These are phyloP conservation scores for Lachnellula hyalina DNA, from an alignment of 2,329 filamentous ascomycete genomes.

Conservation along the genomic window DNA sequence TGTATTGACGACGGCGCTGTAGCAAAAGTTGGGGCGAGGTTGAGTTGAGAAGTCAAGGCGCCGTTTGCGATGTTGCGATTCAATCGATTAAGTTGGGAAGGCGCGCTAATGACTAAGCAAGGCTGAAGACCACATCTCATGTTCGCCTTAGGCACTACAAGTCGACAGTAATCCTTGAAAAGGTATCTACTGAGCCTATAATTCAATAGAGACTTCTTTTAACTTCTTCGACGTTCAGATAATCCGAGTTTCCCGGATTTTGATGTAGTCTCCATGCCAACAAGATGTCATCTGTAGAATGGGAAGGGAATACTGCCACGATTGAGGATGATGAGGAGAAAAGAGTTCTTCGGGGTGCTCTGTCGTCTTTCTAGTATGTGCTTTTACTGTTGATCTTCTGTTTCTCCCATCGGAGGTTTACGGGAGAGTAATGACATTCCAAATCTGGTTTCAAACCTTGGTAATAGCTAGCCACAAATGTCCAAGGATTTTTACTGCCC, in stretches of 20 bases:
- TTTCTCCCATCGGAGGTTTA: not conserved
- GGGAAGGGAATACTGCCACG: slow-evolving; percentile 46
- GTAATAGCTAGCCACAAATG: too few relatives aligned
- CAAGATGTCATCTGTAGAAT: slow-evolving; percentile 14
- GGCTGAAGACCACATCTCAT: not conserved
- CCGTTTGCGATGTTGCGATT: not conserved
- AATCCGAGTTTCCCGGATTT: not conserved
- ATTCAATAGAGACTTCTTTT: not conserved
- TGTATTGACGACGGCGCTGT: slow-evolving; percentile 11
- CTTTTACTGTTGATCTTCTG: not conserved
- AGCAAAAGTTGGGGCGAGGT: not conserved
- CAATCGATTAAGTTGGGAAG: not conserved
- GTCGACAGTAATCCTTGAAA: not conserved
- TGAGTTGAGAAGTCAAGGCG: not conserved
- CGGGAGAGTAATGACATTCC: too few relatives aligned
- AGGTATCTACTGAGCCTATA: too few relatives aligned
- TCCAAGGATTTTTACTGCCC: too few relatives aligned
- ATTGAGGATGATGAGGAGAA: slow-evolving; percentile 68
- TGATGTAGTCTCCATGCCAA: not conserved
- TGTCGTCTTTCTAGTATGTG: slow-evolving; percentile 86
- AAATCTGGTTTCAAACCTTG: too few relatives aligned
- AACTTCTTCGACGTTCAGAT: not conserved
- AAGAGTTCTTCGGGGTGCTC: slow-evolving; percentile 69
- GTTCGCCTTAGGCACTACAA: not conserved
- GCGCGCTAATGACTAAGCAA: not conserved